phyloP scores from a whole-genome alignment of 129 eudicot genomes.

The sunflower (Helianthus annuus) region HanXRQr2.0-SUNRISE NC_035437.2:4094442-4094941 shows the following conservation, averaged over 20 bases:
- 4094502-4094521: constrained; percentile 66
- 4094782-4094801: constrained; percentile 65
- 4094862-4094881: no score
- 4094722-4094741: constrained; percentile 54
- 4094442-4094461: constrained; percentile 67
- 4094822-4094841: constrained; percentile 58
- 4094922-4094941: no score
- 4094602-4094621: neutral
- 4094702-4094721: constrained; percentile 60
- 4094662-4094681: no score
- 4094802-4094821: constrained; percentile 60
- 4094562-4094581: constrained; percentile 71
- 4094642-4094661: no score
- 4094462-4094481: constrained; percentile 76
- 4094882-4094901: no score
- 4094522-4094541: constrained; percentile 72
- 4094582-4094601: constrained; percentile 75
- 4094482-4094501: constrained; percentile 84
- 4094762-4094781: constrained; percentile 54
- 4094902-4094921: no score
- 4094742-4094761: constrained; percentile 61
- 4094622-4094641: no score
- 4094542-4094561: constrained; percentile 44
- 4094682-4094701: constrained; percentile 42
- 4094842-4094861: no score